These are phyloP conservation scores for Daphne laureola DNA, from an alignment of 441 rosid species.

Conservation along the genomic window DNA sequence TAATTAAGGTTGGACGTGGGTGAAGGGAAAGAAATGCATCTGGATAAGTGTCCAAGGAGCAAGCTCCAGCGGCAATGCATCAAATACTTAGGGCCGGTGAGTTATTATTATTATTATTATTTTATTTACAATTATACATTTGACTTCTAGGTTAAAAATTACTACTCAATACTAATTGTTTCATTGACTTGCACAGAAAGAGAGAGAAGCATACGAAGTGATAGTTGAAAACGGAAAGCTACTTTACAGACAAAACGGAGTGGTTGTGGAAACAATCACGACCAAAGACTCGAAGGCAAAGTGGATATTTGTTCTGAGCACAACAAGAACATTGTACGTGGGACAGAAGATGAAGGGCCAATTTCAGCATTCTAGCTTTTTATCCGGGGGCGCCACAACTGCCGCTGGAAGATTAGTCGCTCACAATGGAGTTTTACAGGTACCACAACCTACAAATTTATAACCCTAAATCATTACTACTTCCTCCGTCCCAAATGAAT, in stretches of 20 bases:
- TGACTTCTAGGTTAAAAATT: too few relatives aligned
- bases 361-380: constrained; percentile 69
- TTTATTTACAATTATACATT: too few relatives aligned
- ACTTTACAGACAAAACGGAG: constrained; percentile 26
- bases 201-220: constrained; percentile 49
- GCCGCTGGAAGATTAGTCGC: constrained; percentile 69
- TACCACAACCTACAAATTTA: constrained; percentile 5
- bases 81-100: constrained; percentile 68
- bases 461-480: too few relatives aligned
- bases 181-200: constrained; percentile 31
- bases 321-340: constrained; percentile 40
- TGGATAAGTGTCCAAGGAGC: constrained; percentile 42
- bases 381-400: constrained; percentile 59
- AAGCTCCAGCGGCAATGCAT: constrained; percentile 52
- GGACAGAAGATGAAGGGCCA: constrained; percentile 47
- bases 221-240: constrained; percentile 46
- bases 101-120: too few relatives aligned
- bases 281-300: constrained; percentile 32
- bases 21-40: constrained; percentile 46
- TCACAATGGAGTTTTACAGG: constrained; percentile 38
- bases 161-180: too few relatives aligned
- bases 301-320: constrained; percentile 67
- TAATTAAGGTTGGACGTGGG: constrained; percentile 64
- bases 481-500: too few relatives aligned
- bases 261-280: constrained; percentile 28